Conservation (phyloP, 192 early-diverging fungal species). For the Umbelopsis sp. region DNA sequence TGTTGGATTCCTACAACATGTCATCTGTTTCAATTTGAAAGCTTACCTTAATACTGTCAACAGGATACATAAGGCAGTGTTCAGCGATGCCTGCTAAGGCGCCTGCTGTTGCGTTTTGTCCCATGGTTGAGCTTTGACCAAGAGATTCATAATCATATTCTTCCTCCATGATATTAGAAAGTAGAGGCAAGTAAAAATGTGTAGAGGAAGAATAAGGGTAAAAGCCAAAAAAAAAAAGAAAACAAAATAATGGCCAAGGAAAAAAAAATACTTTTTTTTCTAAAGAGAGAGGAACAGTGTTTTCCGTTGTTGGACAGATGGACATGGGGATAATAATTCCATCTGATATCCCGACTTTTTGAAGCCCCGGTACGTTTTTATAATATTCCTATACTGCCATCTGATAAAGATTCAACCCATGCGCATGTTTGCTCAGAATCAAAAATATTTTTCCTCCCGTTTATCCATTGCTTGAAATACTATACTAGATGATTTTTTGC, state of each 20-base stretch:
- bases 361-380: neutral
- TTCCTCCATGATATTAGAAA: neutral
- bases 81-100: conserved; percentile 96
- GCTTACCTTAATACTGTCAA: conserved; percentile 90
- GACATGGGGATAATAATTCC: conserved; percentile 7
- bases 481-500: no score
- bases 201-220: neutral
- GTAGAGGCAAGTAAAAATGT: neutral
- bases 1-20: neutral
- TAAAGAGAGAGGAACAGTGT: neutral
- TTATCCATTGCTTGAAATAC: no score
- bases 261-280: conserved; percentile 1
- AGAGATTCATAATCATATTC: conserved; percentile 89
- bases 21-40: neutral
- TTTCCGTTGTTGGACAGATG: conserved; percentile 14
- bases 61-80: conserved; percentile 92
- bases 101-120: conserved; percentile 85
- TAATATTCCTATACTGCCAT: neutral
- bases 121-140: conserved; percentile 72
- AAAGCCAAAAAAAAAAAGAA: conserved; percentile 1
- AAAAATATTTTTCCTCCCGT: no score
- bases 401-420: neutral
- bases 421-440: neutral
- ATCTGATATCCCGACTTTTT: conserved; percentile 5
- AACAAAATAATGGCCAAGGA: neutral